These are phyloP conservation scores for Cercis canadensis DNA, from an alignment of 306 rosid genomes.

Conservation along the genomic window DNA sequence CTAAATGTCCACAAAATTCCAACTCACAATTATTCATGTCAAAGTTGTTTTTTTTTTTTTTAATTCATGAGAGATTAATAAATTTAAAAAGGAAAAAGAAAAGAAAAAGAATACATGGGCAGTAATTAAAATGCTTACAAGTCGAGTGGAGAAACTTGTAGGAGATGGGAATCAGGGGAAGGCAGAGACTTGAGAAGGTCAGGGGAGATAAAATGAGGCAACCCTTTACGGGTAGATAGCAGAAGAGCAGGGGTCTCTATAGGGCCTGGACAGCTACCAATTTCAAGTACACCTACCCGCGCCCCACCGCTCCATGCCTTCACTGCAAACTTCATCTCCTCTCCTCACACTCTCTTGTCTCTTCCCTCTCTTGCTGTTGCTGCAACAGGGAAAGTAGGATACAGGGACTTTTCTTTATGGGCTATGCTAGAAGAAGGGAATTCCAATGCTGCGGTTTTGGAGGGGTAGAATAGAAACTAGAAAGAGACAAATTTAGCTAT, in stretches of 20 bases:
- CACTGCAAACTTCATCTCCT: slow-evolving; percentile 67
- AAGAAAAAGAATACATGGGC: no score
- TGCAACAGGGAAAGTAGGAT: no score
- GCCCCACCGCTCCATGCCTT: slow-evolving; percentile 77
- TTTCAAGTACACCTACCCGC: slow-evolving; percentile 64
- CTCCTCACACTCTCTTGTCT: background rate
- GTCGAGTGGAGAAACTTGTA: slow-evolving; percentile 84
- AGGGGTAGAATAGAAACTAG: no score
- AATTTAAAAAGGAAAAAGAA: no score
- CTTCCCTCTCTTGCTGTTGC: no score
- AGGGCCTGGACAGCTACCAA: slow-evolving; percentile 54
- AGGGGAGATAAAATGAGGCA: slow-evolving; percentile 74
- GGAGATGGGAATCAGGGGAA: slow-evolving; percentile 81
- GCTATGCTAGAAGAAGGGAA: no score
- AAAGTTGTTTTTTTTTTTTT: background rate
- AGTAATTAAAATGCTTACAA: slow-evolving; percentile 58
- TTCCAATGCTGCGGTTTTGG: no score
- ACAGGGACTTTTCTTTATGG: no score
- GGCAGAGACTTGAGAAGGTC: slow-evolving; percentile 93
- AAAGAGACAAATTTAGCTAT: no score
- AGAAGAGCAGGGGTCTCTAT: slow-evolving; percentile 86
- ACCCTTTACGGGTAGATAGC: slow-evolving; percentile 85
- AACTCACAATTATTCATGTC: slow-evolving; percentile 22
- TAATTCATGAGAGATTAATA: background rate
- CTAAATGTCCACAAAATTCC: background rate